Base-by-base conservation (phyloP, 768 basidiomycete species). In the Pleurotus sapidus region DNA sequence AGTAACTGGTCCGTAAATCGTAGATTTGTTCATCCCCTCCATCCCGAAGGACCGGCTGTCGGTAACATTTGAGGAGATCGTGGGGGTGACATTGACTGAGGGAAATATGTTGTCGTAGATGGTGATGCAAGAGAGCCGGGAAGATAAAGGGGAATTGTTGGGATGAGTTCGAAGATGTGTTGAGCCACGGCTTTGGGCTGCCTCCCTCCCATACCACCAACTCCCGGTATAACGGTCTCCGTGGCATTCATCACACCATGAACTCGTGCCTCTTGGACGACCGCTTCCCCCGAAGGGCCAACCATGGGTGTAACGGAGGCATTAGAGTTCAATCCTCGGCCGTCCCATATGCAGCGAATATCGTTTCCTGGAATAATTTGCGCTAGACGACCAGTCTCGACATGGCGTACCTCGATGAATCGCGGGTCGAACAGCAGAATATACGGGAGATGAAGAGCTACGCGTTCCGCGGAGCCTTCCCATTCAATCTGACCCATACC, bases 331-430 rank as follows among this genome's bases (percentile, higher is more conserved):
- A 75, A 70, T 6, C 77, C 77, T 2, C 92, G 86, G 11, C 92
- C 95, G 67, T 98, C 95, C 89, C 93, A 98, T 25, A 93, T 84
- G 67, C 92, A 94, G 30, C 89, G 84, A 34, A 96, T 80, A 64
- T 95, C 91, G 55, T 83, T 82, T 4, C 94, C 94, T 0, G 84
- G 81, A 56, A 95, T 91, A 67, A 95, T 91, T 67, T 95, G 93
- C 1, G 84, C 86, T 3, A 95, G 82, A 0, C 90, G 83, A 6
- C 93, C 91, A 0, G 87, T 91, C 64, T 85, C 81, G 61, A 95
- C 83, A 65, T 95, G 88, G 24, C 95, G 86, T 45, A 98, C 84
- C 72, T 98, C 95, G 63, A 98, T 92, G 74, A 98, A 96, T 3
- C 92, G 88, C 11, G 84, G 78, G 68, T 96, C 94, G 72, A 97